Base-by-base conservation (phyloP, 352 stramenopile species). In the Stramenopiles sp. region DNA sequence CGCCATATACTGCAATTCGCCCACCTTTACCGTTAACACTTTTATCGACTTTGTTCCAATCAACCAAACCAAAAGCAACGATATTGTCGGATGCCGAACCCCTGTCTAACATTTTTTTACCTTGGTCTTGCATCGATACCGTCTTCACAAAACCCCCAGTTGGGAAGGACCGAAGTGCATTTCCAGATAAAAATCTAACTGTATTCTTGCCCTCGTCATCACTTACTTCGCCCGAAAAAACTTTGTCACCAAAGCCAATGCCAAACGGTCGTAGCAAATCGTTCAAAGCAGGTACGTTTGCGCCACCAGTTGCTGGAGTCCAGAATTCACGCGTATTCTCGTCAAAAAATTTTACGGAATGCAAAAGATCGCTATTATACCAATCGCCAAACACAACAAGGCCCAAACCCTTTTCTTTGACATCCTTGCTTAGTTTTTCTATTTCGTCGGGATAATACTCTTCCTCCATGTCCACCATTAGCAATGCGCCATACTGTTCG, bases 401-500 rank as follows among this genome's bases (percentile, higher is more conserved):
- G 0, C 87, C 92, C 7, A 91, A 86, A 76, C 91, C 91, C 30
- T 83, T 7, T 67, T 85, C 86, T 80, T 90, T 89, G 81, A 92
- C 82, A 8, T 88, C 90, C 30, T 84, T 80, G 22, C 88, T 82
- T 0, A 95, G 75, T 0, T 86, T 87, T 0, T 82, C 82, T 0
- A 91, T 87, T 83, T 95, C 91, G 30, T 89, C 86, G 7, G 83
- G 78, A 55, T 91, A 92, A 80, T 91, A 93, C 39, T 88, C 88
- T 82, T 93, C 90, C 76, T 95, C 91, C 0, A 90, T 86, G 67
- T 95, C 91, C 0, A 93, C 88, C 0, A 95, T 32, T 75, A 95
- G 83, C 29, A 94, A 83, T 29, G 89, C 86, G 7, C 91, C 91
- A 76, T 94, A 95, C 32, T 86, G 84, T 1, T 82, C 82, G 0